Evolutionary conservation across 2,329 filamentous ascomycete genomes (phyloP), one percentile per base, ranked within the genome.

Genomic region (Aspergillus arachidicola): DNA sequence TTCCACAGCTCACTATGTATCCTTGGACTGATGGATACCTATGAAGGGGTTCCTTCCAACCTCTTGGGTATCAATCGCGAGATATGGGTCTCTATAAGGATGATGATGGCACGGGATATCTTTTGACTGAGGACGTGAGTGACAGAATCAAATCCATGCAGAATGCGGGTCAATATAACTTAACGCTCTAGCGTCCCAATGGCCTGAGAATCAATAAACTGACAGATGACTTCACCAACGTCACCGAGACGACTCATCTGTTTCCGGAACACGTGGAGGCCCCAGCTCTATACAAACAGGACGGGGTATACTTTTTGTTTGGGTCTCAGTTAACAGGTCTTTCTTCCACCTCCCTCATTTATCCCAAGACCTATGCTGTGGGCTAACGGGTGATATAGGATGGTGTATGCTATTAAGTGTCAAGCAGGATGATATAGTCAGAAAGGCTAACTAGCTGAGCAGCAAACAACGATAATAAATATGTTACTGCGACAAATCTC

Each of bases 291-390:
- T 72, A 89, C 60, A 91, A 90, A 74, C 82, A 83, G 9, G 80
- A 84, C 16, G 84, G 82, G 1, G 82, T 83, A 0, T 91, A 90
- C 74, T 91, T 85, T 75, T 85, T 91, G 77, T 89, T 91, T 70
- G 87, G 84, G 2, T 87, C 85, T 0, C 79, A 83, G 50, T 72
- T 86, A 14, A 86, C 83, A 1, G 66, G 66, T 41, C 5, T 21
- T n/a, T 6, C 30, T 32, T 10, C 16, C 48, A 1, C 7, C 38
- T 34, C 36, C 2, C 19, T 41, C 0, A 4, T 3, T 0, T 7
- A 2, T 6, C 5, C 28, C 3, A 7, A 9, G 1, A 4, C 12
- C 1, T 3, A 1, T 21, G 3, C 6, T 34, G 19, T 19, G 38
- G 1, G 23, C 64, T 48, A 57, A 67, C 46, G 9, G 10, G 2